A percentile compares a stretch with the other conserved stretches of the same genome.
Evolutionary conservation across 805 yeast genomes (phyloP).

Genomic region (Cyberlindnera galapagoensis): DNA sequence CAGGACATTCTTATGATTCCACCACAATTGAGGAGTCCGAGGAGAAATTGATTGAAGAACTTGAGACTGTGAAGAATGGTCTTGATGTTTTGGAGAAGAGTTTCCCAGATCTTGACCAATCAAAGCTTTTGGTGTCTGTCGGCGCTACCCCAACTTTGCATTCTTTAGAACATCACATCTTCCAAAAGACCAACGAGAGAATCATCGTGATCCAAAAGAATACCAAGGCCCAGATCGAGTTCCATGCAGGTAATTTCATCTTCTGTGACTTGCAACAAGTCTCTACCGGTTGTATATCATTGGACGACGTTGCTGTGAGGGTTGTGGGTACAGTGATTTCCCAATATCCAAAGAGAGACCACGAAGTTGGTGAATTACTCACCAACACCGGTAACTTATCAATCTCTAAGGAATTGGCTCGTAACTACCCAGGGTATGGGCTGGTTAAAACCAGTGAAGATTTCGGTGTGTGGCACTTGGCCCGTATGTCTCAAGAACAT

Average conservation of each 20-base stretch:
- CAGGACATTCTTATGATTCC: slow-evolving; percentile 66
- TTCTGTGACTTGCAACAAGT: slow-evolving; percentile 72
- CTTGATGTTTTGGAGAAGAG: slow-evolving; percentile 28
- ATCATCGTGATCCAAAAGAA: slow-evolving; percentile 13
- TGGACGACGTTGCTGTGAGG: slow-evolving; percentile 39
- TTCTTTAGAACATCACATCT: slow-evolving; percentile 34
- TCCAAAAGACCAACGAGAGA: slow-evolving; percentile 9
- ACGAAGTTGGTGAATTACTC: slow-evolving; percentile 51
- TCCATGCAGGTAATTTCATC: slow-evolving; percentile 80
- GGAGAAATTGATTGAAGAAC: slow-evolving; percentile 45
- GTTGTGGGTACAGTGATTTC: slow-evolving; percentile 58
- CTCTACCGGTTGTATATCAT: slow-evolving; percentile 53
- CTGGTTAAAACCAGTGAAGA: slow-evolving; percentile 32
- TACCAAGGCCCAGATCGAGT: slow-evolving; percentile 43
- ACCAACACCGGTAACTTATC: slow-evolving; percentile 72
- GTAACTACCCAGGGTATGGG: slow-evolving; percentile 52
- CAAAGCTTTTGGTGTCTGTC: slow-evolving; percentile 49
- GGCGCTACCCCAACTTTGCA: slow-evolving; percentile 84
- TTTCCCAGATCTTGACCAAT: slow-evolving; percentile 32
- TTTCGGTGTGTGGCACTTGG: slow-evolving; percentile 55
- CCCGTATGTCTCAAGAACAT: slow-evolving; percentile 72
- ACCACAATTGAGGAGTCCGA: slow-evolving; percentile 40
- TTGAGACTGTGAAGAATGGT: slow-evolving; percentile 50
- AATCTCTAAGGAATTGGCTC: slow-evolving; percentile 57
- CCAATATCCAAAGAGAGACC: slow-evolving; percentile 48